Percentiles rank a stretch among this genome's conserved stretches.
These are phyloP conservation scores for Pleurozium schreberi DNA, from an alignment of 225 moss, liverwort and hornwort genomes.

Conservation along the genomic window DNA sequence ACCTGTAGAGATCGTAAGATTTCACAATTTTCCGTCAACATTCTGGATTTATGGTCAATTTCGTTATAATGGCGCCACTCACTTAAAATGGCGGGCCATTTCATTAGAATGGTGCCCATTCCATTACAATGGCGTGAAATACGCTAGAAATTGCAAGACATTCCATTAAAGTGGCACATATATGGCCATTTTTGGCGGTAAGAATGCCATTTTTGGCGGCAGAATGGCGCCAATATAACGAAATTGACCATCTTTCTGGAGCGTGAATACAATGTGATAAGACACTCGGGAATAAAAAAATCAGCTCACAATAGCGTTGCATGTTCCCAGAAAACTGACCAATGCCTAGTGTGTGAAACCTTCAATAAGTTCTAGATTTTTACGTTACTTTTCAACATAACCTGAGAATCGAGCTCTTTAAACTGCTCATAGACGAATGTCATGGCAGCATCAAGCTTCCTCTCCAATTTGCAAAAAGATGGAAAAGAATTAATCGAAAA, in stretches of 20 bases:
- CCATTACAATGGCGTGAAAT: too few relatives aligned
- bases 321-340: background rate
- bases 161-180: too few relatives aligned
- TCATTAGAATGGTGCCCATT: too few relatives aligned
- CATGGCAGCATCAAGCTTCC: constrained; percentile 31
- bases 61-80: too few relatives aligned
- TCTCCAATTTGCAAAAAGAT: constrained; percentile 28
- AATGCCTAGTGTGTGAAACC: background rate
- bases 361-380: background rate
- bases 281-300: background rate
- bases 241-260: too few relatives aligned
- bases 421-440: constrained; percentile 15
- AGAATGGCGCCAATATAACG: too few relatives aligned
- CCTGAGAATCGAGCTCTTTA: constrained; percentile 33
- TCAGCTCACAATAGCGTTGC: background rate
- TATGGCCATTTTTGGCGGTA: too few relatives aligned
- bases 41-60: too few relatives aligned
- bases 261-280: background rate
- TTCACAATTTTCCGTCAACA: background rate
- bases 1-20: constrained; percentile 1
- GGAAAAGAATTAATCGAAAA: constrained; percentile 9
- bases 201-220: too few relatives aligned
- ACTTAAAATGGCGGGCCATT: too few relatives aligned
- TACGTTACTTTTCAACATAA: background rate
- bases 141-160: too few relatives aligned